Evolutionary conservation across 164 flowering plant genomes (phyloP), one percentile per base, ranked within the genome.

Genomic region (Berberis thunbergii): DNA sequence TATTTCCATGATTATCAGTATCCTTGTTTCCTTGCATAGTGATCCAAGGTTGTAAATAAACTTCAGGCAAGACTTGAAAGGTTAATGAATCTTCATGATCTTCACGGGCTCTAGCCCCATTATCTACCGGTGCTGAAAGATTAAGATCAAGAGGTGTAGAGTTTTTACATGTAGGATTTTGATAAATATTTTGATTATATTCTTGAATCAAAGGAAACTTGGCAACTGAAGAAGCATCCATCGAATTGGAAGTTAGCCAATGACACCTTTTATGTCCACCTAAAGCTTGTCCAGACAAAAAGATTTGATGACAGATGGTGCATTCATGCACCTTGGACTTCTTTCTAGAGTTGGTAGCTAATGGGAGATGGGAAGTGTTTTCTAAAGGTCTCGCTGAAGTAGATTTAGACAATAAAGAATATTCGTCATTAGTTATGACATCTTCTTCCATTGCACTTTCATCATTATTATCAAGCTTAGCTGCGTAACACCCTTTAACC

Each of bases 211-310:
- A 66, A 9, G 74, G 78, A 43, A 81, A 68, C 76, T 74, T 80
- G 1, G 75, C 70, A 2, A 74, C 39, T 0, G 87, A 64, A 1
- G 79, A 8, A 7, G 82, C 43, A 41, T 79, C 83, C 0, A 77
- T 81, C 40, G 70, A 2, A 44, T 56, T 68, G 5, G 98, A 84
- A 4, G 91, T 89, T 70, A 91, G 79, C 98, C 98, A 91, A 63
- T 94, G 97, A 71, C 99, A 94, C 65, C 99, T 80, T 72, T 94
- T 94, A 73, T 94, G 99, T 2, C 97, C 97, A 0, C 99, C 99
- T 39, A 94, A 68, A 0, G 97, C 99, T 63, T 94, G 97, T 1
- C 97, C 99, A 0, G 97, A 86, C 0, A 84, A 75, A 69, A 94
- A 94, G 6, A 87, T 69, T 56, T 96, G 74, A 61, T 90, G 91